These are phyloP conservation scores for Boletus reticulatus DNA, from an alignment of 768 basidiomycete genomes.

Conservation along the genomic window DNA sequence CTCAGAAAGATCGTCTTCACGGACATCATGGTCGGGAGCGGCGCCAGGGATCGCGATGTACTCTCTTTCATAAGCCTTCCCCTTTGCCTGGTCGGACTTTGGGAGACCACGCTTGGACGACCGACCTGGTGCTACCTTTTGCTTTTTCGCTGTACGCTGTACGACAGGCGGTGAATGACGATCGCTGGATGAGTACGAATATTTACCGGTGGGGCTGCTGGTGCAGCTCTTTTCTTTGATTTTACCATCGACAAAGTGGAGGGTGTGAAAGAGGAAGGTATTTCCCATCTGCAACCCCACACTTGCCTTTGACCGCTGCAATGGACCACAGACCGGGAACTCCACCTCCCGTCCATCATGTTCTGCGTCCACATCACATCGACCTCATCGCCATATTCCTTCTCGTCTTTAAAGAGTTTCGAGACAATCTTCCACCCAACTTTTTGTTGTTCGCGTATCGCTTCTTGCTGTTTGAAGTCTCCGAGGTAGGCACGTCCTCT, in stretches of 20 bases:
- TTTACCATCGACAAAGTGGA: slow-evolving; percentile 4
- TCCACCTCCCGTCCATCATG: slow-evolving; percentile 62
- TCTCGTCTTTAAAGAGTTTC: slow-evolving; percentile 59
- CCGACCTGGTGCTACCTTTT: slow-evolving; percentile 44
- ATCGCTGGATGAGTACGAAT: neutral
- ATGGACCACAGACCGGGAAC: slow-evolving; percentile 38
- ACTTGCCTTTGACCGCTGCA: neutral
- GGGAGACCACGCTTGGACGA: slow-evolving; percentile 10
- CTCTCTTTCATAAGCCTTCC: slow-evolving; percentile 56
- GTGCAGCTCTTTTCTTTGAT: slow-evolving; percentile 35
- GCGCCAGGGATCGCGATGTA: slow-evolving; percentile 59
- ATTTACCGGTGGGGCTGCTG: slow-evolving; percentile 28
- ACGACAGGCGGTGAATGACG: neutral
- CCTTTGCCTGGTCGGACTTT: slow-evolving; percentile 40
- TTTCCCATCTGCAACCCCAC: slow-evolving; percentile 10
- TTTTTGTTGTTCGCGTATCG: slow-evolving; percentile 67
- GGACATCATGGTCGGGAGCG: slow-evolving; percentile 5
- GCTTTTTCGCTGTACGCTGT: slow-evolving; percentile 56
- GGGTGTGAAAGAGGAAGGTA: slow-evolving; percentile 19
- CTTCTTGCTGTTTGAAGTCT: slow-evolving; percentile 64
- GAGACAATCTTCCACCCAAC: slow-evolving; percentile 49
- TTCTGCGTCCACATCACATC: slow-evolving; percentile 76
- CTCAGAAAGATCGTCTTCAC: slow-evolving; percentile 55
- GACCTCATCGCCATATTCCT: slow-evolving; percentile 62
- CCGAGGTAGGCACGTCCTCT: slow-evolving; percentile 48